Evolutionary conservation across 192 early-diverging fungal species (phyloP).

Genomic region (Backusella liffmaniae): DNA sequence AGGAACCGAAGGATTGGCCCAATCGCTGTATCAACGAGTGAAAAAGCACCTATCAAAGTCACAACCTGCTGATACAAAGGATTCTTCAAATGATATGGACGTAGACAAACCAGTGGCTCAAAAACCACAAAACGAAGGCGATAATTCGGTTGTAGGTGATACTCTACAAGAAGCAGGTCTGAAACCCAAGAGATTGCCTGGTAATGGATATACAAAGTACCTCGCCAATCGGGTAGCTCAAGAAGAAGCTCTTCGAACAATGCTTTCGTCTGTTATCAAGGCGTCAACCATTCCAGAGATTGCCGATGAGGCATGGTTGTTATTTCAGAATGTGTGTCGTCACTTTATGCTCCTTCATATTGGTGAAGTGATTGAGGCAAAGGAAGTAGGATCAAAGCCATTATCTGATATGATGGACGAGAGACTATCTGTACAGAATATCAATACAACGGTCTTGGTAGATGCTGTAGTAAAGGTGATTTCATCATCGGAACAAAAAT

Average conservation of each 20-base stretch:
- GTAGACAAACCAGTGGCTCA: slow-evolving; percentile 7
- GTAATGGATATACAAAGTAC: slow-evolving; percentile 31
- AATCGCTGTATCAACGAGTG: slow-evolving; percentile 43
- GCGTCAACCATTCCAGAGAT: slow-evolving; percentile 60
- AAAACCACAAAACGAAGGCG: slow-evolving; percentile 46
- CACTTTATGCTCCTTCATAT: slow-evolving; percentile 78
- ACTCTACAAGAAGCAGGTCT: slow-evolving; percentile 18
- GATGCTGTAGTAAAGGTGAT: slow-evolving; percentile 79
- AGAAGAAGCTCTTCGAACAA: slow-evolving; percentile 61
- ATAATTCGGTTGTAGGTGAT: slow-evolving; percentile 38
- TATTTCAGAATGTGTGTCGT: slow-evolving; percentile 64
- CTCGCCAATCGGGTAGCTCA: slow-evolving; percentile 56
- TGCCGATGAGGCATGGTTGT: slow-evolving; percentile 58
- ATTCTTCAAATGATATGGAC: neutral
- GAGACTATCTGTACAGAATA: slow-evolving; percentile 43
- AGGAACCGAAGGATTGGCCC: slow-evolving; percentile 42
- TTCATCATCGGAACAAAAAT: slow-evolving; percentile 60
- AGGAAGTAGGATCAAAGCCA: slow-evolving; percentile 44
- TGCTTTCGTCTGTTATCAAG: slow-evolving; percentile 64
- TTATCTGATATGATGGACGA: slow-evolving; percentile 50
- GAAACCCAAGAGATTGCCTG: slow-evolving; percentile 26
- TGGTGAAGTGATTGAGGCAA: slow-evolving; percentile 61
- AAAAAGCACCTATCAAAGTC: slow-evolving; percentile 23
- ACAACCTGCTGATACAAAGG: neutral
- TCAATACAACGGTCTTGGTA: slow-evolving; percentile 71